Percentiles rank a stretch among this genome's conserved stretches.
Evolutionary conservation across 805 yeast genomes (phyloP).

Genomic region (Candida railenensis): DNA sequence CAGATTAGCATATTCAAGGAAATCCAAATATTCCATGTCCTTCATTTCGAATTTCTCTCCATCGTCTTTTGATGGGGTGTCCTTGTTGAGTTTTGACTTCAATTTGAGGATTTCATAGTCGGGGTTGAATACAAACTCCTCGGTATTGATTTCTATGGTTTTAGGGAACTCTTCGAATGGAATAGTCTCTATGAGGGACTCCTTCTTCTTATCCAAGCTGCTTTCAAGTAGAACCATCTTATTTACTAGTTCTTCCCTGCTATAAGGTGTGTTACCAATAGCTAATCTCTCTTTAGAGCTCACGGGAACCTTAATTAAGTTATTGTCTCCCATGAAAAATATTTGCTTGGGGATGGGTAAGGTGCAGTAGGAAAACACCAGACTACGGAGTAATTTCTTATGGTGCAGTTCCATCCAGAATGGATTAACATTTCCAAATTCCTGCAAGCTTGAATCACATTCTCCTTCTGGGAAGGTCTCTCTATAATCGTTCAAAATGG

Average conservation of each 20-base stretch:
- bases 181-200: conserved; percentile 1
- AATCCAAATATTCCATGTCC: conserved; percentile 22
- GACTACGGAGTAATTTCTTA: conserved; percentile 31
- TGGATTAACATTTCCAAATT: conserved; percentile 28
- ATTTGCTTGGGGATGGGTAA: conserved; percentile 27
- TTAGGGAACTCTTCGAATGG: conserved; percentile 9
- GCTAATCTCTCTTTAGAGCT: conserved; percentile 23
- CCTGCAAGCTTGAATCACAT: conserved; percentile 20
- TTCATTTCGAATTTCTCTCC: not conserved
- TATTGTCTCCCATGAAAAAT: conserved; percentile 22
- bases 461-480: conserved; percentile 16
- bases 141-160: conserved; percentile 15
- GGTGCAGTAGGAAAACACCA: conserved; percentile 32
- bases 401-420: conserved; percentile 33
- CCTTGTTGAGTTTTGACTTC: conserved; percentile 14
- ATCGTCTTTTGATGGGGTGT: conserved; percentile 16
- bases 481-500: conserved; percentile 17
- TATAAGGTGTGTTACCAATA: not conserved
- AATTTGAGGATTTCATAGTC: conserved; percentile 24
- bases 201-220: not conserved
- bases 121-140: conserved; percentile 32
- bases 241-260: not conserved
- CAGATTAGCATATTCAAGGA: conserved; percentile 24
- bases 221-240: not conserved
- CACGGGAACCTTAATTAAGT: conserved; percentile 28